Conservation (phyloP, 2,329 filamentous ascomycete species). For the Verticillium klebahnii region DNA sequence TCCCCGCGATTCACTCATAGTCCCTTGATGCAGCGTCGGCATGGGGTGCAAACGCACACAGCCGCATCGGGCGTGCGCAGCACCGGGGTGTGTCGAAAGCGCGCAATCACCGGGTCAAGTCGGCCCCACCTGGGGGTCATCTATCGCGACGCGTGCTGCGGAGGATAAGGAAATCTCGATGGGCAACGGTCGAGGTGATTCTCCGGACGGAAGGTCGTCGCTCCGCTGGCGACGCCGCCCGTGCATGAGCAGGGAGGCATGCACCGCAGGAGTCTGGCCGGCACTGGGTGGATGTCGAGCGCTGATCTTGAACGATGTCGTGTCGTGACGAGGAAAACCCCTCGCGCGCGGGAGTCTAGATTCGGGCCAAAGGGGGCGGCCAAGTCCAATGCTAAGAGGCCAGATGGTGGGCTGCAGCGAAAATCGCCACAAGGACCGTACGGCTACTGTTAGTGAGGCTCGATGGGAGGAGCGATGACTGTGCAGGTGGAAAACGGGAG, state of each 20-base stretch:
- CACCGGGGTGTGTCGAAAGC: neutral
- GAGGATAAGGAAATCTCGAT: neutral
- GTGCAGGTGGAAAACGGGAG: neutral
- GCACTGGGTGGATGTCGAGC: neutral
- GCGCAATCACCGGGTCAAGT: neutral
- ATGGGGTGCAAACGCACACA: neutral
- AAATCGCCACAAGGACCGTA: neutral
- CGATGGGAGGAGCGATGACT: neutral
- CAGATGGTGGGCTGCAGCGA: neutral
- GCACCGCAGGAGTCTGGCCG: neutral
- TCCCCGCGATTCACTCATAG: neutral
- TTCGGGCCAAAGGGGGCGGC: neutral
- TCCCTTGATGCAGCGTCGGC: neutral
- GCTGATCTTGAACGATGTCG: neutral
- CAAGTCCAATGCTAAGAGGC: neutral
- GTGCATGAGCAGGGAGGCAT: neutral
- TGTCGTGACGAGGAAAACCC: neutral
- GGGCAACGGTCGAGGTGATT: neutral
- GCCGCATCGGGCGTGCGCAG: neutral
- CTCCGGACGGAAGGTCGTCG: neutral
- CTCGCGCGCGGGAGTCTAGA: neutral
- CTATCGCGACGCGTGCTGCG: neutral
- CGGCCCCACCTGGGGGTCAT: neutral
- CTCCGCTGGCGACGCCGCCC: neutral
- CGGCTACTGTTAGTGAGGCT: neutral